Conservation (phyloP, 805 yeast genomes). For the Ogataea haglerorum region DNA sequence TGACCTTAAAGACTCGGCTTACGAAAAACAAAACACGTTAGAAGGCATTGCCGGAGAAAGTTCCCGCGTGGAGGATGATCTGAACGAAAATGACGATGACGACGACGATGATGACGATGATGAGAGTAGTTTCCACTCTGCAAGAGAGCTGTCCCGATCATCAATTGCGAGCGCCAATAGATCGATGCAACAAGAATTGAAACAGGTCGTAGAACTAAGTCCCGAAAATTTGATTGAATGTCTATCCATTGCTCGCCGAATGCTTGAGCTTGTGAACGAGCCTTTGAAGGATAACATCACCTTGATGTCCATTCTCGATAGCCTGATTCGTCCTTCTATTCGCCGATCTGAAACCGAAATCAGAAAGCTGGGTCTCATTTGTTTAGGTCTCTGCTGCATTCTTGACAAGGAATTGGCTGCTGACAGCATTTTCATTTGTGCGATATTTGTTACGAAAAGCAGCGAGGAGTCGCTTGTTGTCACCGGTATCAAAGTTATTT, state of each 20-base stretch:
- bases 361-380: constrained; percentile 63
- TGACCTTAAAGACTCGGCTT: constrained; percentile 71
- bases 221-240: constrained; percentile 56
- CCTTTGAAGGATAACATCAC: constrained; percentile 64
- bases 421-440: constrained; percentile 58
- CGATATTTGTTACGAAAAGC: constrained; percentile 56
- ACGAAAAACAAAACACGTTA: constrained; percentile 29
- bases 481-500: constrained; percentile 63
- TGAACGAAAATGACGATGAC: constrained; percentile 23
- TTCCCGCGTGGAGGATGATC: constrained; percentile 26
- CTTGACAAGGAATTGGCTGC: constrained; percentile 64
- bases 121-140: constrained; percentile 26
- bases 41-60: constrained; percentile 27
- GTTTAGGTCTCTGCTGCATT: constrained; percentile 78
- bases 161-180: constrained; percentile 30
- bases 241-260: constrained; percentile 62
- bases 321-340: constrained; percentile 78
- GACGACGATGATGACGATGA: constrained; percentile 25
- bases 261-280: constrained; percentile 63
- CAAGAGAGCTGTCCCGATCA: constrained; percentile 31
- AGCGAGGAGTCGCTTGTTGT: constrained; percentile 62
- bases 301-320: constrained; percentile 65
- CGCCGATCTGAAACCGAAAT: constrained; percentile 52
- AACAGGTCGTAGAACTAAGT: constrained; percentile 40
- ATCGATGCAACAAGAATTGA: constrained; percentile 31